Base-by-base conservation (phyloP, 371 early-diverging fungal genomes). In the Mycotypha africana region DNA sequence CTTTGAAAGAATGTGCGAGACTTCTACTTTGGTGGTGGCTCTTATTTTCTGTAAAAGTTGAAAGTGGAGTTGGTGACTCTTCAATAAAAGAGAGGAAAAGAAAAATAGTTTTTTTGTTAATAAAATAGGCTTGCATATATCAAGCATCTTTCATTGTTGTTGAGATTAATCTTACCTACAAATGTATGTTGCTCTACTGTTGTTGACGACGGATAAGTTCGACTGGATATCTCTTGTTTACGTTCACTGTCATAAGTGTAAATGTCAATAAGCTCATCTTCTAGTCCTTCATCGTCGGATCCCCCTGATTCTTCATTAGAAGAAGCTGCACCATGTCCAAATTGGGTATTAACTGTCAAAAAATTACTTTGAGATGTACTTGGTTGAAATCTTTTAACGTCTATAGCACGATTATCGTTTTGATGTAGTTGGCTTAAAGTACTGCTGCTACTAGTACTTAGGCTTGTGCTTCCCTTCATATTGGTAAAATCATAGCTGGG, bases 231-330 rank as follows among this genome's bases (percentile, higher is more conserved):
- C 28, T 30, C 35, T 35, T 34, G 26, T 12, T 19, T 37, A 44
- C 11, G 8, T 5, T 28, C 28, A 11, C 11, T 11, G 14, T 52
- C 30, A 23, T 47, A n/a, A n/a, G n/a, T n/a, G n/a, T n/a, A n/a
- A n/a, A n/a, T n/a, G n/a, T n/a, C n/a, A n/a, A n/a, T n/a, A n/a
- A n/a, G n/a, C n/a, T n/a, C n/a, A n/a, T n/a, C n/a, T n/a, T n/a
- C n/a, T n/a, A n/a, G n/a, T n/a, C n/a, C 51, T 4, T 52, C 53
- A n/a, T 52, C 54, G 7, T 38, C 45, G n/a, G 42, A n/a, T 28
- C 39, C 42, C 51, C 42, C 58, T 4, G 58, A 57, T 14, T 57
- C 57, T n/a, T 55, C 49, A 20, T 48, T 47, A 16, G 53, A 58
- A 14, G 52, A 58, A 10, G 52, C 40, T 20, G 50, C 47, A 24